Base-by-base conservation (phyloP, 495 filamentous ascomycete species). In the Amphirosellinia nigrospora region DNA sequence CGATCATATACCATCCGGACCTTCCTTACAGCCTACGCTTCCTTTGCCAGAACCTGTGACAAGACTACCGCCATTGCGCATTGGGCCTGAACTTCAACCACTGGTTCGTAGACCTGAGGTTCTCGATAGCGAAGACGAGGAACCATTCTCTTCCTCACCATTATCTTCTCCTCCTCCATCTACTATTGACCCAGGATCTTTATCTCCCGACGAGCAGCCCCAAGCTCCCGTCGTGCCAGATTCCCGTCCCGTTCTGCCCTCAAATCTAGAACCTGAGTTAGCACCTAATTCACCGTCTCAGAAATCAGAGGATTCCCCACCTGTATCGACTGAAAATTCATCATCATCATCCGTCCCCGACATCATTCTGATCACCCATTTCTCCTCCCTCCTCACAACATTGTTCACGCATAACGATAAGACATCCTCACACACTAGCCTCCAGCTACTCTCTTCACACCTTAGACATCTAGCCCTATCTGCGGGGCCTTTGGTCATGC, bases 351-450 rank as follows among this genome's bases (percentile, higher is more conserved):
- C 70, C 15, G 41, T 71, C 11, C 80, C 81, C 19, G 75, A 81
- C 64, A 68, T 83, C 43, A 79, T 85, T 64, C 73, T 85, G 21
- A 70, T 84, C 52, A 83, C 82, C 4, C 75, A 82, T 72, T 76
- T 79, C 68, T 78, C 80, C 23, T 32, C 73, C 64, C 75, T 85
- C 30, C 78, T 85, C 36, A 79, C 76, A 53, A 73, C 76, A 23
- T 76, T 84, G 34, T 84, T 85, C 78, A 75, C 79, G 19, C 77
- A 77, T 62, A 73, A 74, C 63, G 72, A 76, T 72, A 82, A 78
- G 23, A 56, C 67, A 23, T 19, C 71, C 52, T 81, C 80, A 0
- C 81, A 84, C 72, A 63, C 72, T 15, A 75, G 71, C n/a, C 75
- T 80, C 7, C 75, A 75, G 38, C 71, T 64, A 11, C 75, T 85